Base-by-base conservation (phyloP, 2,329 filamentous ascomycete species). In the Nemania abortiva region DNA sequence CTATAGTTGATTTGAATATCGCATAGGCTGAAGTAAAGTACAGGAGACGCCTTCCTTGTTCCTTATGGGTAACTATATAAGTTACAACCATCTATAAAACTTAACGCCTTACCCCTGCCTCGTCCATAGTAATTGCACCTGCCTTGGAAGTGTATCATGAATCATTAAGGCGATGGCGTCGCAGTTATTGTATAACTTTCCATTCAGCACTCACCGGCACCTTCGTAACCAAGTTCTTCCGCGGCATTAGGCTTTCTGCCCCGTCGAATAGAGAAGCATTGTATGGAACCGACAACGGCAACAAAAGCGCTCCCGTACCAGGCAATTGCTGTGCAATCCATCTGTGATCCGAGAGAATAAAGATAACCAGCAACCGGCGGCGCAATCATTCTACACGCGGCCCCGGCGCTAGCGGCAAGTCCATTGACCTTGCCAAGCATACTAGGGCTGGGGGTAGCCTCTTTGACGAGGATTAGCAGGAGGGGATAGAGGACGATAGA, bases 401-500 rank as follows among this genome's bases (percentile, higher is more conserved):
- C 89, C 29, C 89, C 89, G 2, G 88, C 89, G 66, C 88, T 90
- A 59, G 90, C 89, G 24, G 89, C 89, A 52, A 91, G 79, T 4
- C 90, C 90, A 69, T 92, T 92, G 73, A 92, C 87, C 73, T 85
- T 89, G 60, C 90, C 90, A 47, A 91, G 81, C 6, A 89, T 85
- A 50, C 81, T 82, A 6, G 83, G 80, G 37, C 82, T 84, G 1
- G 89, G 88, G 0, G 88, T 90, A 1, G 88, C 88, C 75, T 91
- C 88, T 79, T 91, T 91, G 82, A 92, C 87, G 37, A 91, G 82
- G 73, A 92, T 91, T 53, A 92, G 82, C 45, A 91, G 84, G 5
- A 91, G 82, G 2, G 89, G 90, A 75, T 90, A 91, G n/a, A 90
- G 82, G 63, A 89, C 83, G 74, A 91, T 91, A 54, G 86, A 87